Percentiles rank a stretch among this genome's conserved stretches.
Conservation (phyloP, 164 flowering plant species). For the Tetrastigma voinierianum region DNA sequence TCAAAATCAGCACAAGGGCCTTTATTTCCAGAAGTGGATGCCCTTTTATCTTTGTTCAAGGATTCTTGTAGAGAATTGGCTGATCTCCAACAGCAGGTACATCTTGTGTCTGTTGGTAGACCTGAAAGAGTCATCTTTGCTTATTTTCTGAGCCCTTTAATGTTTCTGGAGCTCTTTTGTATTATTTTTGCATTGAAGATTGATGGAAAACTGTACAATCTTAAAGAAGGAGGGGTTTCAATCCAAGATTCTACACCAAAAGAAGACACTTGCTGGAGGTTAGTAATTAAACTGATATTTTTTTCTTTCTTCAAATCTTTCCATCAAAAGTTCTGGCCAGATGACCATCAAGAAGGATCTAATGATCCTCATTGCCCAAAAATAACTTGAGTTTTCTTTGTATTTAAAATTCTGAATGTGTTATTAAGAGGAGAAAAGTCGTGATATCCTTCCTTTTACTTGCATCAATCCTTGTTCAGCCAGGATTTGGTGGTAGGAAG, state of each 20-base stretch:
- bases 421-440: too few relatives aligned
- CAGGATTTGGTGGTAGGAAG: background rate
- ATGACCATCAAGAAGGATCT: background rate
- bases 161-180: too few relatives aligned
- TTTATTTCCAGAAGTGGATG: slow-evolving; percentile 89
- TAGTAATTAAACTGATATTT: slow-evolving; percentile 13
- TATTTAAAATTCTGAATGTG: too few relatives aligned
- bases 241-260: slow-evolving; percentile 90
- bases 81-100: slow-evolving; percentile 82
- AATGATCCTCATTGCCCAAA: too few relatives aligned
- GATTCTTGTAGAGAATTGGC: slow-evolving; percentile 84
- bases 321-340: too few relatives aligned
- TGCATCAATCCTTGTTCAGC: background rate
- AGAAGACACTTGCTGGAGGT: slow-evolving; percentile 97
- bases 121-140: background rate
- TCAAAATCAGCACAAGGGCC: slow-evolving; percentile 64
- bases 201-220: slow-evolving; percentile 70
- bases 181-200: slow-evolving; percentile 43
- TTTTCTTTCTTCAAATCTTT: background rate
- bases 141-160: background rate
- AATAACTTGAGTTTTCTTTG: too few relatives aligned
- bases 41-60: slow-evolving; percentile 70
- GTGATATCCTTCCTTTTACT: background rate
- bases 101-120: background rate
- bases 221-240: slow-evolving; percentile 89